phyloP scores from a whole-genome alignment of 1,284 basidiomycete species.

The Ustilago hordei region DNA sequence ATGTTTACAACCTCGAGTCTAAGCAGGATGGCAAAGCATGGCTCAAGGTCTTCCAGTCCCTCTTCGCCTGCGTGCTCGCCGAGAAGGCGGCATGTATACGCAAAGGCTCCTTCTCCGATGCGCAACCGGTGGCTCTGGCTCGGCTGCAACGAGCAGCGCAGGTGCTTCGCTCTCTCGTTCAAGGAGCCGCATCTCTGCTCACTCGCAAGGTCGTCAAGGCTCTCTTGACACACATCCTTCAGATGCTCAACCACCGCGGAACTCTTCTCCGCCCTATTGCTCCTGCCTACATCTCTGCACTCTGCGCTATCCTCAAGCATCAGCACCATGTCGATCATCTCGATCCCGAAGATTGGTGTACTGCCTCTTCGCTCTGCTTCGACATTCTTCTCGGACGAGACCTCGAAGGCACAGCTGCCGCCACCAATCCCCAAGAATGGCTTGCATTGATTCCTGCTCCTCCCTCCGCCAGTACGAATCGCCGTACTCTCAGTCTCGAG shows the following conservation, averaged over 20 bases:
- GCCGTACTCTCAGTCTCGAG: slow-evolving; percentile 44
- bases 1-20: slow-evolving; percentile 74
- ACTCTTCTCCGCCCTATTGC: slow-evolving; percentile 77
- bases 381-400: slow-evolving; percentile 47
- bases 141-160: slow-evolving; percentile 77
- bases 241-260: slow-evolving; percentile 75
- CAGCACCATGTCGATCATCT: slow-evolving; percentile 83
- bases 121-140: slow-evolving; percentile 72
- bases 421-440: slow-evolving; percentile 13
- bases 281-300: slow-evolving; percentile 83
- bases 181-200: slow-evolving; percentile 74
- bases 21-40: slow-evolving; percentile 74
- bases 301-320: slow-evolving; percentile 77
- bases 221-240: slow-evolving; percentile 78
- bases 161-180: slow-evolving; percentile 79
- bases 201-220: slow-evolving; percentile 74
- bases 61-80: slow-evolving; percentile 77
- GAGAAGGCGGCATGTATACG: slow-evolving; percentile 76
- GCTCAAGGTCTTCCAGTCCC: slow-evolving; percentile 79
- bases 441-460: slow-evolving; percentile 13
- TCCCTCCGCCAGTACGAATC: background rate
- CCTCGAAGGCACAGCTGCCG: slow-evolving; percentile 13
- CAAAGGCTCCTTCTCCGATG: slow-evolving; percentile 71
- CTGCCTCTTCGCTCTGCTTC: slow-evolving; percentile 79
- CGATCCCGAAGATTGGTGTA: slow-evolving; percentile 77